These are phyloP conservation scores for Flaveria bidentis DNA, from an alignment of 129 eudicot genomes.

Conservation along the genomic window DNA sequence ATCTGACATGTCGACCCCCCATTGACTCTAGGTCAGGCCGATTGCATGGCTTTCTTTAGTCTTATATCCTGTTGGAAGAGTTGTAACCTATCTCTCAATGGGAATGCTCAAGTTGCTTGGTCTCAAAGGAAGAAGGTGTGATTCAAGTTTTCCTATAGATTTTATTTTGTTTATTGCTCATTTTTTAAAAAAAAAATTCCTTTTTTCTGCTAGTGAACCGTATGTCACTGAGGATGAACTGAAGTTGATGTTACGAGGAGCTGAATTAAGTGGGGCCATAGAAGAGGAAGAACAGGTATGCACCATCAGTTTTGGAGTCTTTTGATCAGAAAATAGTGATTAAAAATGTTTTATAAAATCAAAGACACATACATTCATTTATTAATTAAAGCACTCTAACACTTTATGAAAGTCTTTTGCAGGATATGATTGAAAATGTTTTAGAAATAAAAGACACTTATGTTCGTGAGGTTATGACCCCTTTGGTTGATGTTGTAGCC, in stretches of 20 bases:
- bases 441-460: slow-evolving; percentile 97
- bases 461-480: slow-evolving; percentile 99
- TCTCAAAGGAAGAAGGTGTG: slow-evolving; percentile 88
- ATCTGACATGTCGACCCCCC: slow-evolving; percentile 30
- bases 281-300: slow-evolving; percentile 99
- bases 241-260: slow-evolving; percentile 95
- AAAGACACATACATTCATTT: not conserved
- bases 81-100: slow-evolving; percentile 92
- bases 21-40: slow-evolving; percentile 90
- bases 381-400: not conserved
- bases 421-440: slow-evolving; percentile 99
- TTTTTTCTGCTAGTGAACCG: slow-evolving; percentile 64
- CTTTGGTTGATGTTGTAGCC: slow-evolving; percentile 97
- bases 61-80: slow-evolving; percentile 93
- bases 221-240: slow-evolving; percentile 97
- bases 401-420: slow-evolving; percentile 30
- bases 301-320: slow-evolving; percentile 13
- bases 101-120: slow-evolving; percentile 96
- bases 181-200: not conserved
- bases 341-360: not conserved
- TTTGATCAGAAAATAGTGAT: slow-evolving; percentile 12
- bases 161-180: not conserved
- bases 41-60: slow-evolving; percentile 97
- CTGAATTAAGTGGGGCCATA: slow-evolving; percentile 94
- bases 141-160: not conserved